phyloP scores from a whole-genome alignment of 1,284 basidiomycete genomes.

The Malassezia cuniculi region DNA sequence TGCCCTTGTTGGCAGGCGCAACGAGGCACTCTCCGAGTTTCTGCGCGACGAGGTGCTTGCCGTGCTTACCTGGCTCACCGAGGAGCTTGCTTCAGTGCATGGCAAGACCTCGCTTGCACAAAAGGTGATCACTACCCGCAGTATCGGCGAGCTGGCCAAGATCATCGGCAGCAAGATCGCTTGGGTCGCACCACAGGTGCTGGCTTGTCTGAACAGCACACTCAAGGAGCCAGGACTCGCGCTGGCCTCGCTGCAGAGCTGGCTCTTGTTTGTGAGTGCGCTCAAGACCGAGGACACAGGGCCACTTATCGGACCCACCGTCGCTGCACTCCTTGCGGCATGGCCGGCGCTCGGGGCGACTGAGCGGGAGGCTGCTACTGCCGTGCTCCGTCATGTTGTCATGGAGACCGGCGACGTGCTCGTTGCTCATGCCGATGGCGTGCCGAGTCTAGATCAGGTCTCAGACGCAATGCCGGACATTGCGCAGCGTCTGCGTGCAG shows the following conservation, averaged over 20 bases:
- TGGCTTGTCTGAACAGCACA: conserved; percentile 89
- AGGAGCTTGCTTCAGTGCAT: conserved; percentile 34
- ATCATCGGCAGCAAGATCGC: conserved; percentile 53
- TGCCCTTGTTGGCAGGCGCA: conserved; percentile 5
- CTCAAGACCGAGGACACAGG: conserved; percentile 63
- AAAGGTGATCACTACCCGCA: conserved; percentile 48
- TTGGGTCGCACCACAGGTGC: conserved; percentile 51
- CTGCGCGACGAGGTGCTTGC: conserved; percentile 35
- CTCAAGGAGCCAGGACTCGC: conserved; percentile 61
- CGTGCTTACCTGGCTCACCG: conserved; percentile 39
- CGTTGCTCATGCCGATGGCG: conserved; percentile 53
- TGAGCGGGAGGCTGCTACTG: conserved; percentile 53
- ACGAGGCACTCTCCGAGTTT: conserved; percentile 21
- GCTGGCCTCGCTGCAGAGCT: conserved; percentile 65
- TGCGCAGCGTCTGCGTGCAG: conserved; percentile 26
- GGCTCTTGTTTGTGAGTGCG: conserved; percentile 65
- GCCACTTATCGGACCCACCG: conserved; percentile 73
- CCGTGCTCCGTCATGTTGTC: conserved; percentile 61
- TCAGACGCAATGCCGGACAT: conserved; percentile 36
- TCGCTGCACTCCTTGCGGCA: conserved; percentile 65
- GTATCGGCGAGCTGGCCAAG: conserved; percentile 61
- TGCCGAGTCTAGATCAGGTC: conserved; percentile 49
- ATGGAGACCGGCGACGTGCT: conserved; percentile 51
- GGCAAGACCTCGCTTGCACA: conserved; percentile 28
- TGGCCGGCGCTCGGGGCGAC: conserved; percentile 59